Evolutionary conservation across 73 alveolate genomes (phyloP), one percentile per base, ranked within the genome.

Genomic region (Symbiodinium natans): DNA sequence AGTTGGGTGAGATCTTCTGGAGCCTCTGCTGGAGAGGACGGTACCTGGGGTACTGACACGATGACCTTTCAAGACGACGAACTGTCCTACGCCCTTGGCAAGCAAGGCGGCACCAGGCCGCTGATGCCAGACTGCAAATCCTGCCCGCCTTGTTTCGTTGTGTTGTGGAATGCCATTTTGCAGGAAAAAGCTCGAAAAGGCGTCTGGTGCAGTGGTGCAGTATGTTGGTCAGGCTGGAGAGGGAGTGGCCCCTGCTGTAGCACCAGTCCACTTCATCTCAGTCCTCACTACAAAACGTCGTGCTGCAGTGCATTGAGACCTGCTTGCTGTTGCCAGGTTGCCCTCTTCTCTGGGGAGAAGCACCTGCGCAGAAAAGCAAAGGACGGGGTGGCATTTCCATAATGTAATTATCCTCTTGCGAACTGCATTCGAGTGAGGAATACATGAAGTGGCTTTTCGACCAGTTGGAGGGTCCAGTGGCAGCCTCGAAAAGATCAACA

Each of bases 41-140:
- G 98, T 63, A 92, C 98, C 23, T 92, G 98, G 98, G 98, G 98
- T 25, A 92, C 98, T 19, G 98, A 92, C 98, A 92, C 98, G 33
- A 92, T 92, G 98, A 92, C 98, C 31, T 92, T 92, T 54, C 98
- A 92, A 92, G 98, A 92, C n/a, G 98, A 92, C 71, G 98, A 92
- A 83, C 92, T 92, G 41, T 92, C 98, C 83, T 92, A 92, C 36
- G 98, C 98, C 34, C 83, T 92, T 39, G 98, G 98, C 63, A 92
- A 92, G 68, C 98, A 92, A 73, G 98, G 98, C 83, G 98, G 98
- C 5, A 92, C 98, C 36, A 74, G 98, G 98, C 38, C 39, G 86
- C 42, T n/a, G 4, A 83, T 38, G 19, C 36, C 25, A 21, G 40
- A 77, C 31, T 27, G n/a, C 29, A 75, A 3, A 17, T 27, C 0